phyloP scores from a whole-genome alignment of 2,329 filamentous ascomycete genomes.

The Penicillium sp. region DNA sequence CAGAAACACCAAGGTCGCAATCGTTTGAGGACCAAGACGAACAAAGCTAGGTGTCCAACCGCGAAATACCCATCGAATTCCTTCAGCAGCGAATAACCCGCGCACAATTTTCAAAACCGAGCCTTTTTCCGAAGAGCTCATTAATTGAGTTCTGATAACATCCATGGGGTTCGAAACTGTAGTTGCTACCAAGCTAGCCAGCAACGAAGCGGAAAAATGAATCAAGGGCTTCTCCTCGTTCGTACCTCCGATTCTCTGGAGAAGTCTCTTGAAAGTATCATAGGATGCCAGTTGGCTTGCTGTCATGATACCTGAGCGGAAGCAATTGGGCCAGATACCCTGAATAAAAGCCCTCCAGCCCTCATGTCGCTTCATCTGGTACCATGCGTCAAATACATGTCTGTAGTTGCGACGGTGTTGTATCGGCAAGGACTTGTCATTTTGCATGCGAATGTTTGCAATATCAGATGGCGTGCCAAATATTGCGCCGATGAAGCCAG shows the following conservation, averaged over 20 bases:
- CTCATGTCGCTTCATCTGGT: slow-evolving; percentile 21
- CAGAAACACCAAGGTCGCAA: slow-evolving; percentile 79
- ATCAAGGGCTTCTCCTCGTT: slow-evolving; percentile 64
- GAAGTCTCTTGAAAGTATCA: slow-evolving; percentile 69
- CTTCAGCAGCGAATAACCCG: slow-evolving; percentile 66
- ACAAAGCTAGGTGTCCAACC: slow-evolving; percentile 76
- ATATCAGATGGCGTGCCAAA: slow-evolving; percentile 25
- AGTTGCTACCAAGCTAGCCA: slow-evolving; percentile 77
- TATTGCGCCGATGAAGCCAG: slow-evolving; percentile 22
- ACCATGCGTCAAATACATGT: slow-evolving; percentile 24
- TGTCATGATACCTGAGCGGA: slow-evolving; percentile 82
- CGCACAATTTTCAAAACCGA: slow-evolving; percentile 56
- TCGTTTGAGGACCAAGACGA: slow-evolving; percentile 64
- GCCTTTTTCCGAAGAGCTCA: slow-evolving; percentile 54
- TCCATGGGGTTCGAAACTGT: slow-evolving; percentile 81
- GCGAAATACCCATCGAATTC: slow-evolving; percentile 78
- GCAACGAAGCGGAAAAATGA: slow-evolving; percentile 71
- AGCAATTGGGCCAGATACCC: slow-evolving; percentile 67
- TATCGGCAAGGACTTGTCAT: slow-evolving; percentile 19
- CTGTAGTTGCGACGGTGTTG: slow-evolving; percentile 19
- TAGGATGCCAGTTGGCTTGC: slow-evolving; percentile 79
- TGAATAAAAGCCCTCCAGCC: slow-evolving; percentile 20
- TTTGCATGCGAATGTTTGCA: slow-evolving; percentile 27
- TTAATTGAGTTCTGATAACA: slow-evolving; percentile 83
- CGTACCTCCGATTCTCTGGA: slow-evolving; percentile 63